Conservation (phyloP, 768 basidiomycete genomes). For the Tylopilus vinaceipallidus region DNA sequence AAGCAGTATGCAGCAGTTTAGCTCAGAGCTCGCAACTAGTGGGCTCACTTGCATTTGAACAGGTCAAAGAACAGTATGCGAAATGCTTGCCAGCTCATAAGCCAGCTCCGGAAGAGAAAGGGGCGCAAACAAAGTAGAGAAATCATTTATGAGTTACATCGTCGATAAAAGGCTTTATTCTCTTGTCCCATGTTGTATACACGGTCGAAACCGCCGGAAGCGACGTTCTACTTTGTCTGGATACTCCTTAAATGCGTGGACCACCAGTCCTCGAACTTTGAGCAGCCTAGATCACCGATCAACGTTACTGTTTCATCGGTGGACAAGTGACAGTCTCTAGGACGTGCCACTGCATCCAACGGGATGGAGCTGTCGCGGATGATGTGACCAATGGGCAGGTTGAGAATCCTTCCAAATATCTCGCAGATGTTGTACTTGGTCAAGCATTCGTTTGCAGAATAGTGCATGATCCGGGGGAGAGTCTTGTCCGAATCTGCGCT, state of each 20-base stretch:
- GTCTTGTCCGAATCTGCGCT: slow-evolving; percentile 33
- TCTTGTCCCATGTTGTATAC: slow-evolving; percentile 6
- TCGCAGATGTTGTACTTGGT: slow-evolving; percentile 95
- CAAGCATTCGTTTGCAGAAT: slow-evolving; percentile 74
- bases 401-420: slow-evolving; percentile 68
- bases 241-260: slow-evolving; percentile 39
- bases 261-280: slow-evolving; percentile 89
- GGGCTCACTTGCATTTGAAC: not conserved
- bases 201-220: not conserved
- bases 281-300: slow-evolving; percentile 56
- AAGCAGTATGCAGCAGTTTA: slow-evolving; percentile 14
- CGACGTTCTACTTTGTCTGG: slow-evolving; percentile 12
- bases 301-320: slow-evolving; percentile 73
- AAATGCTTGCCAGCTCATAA: slow-evolving; percentile 8
- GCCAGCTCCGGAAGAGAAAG: slow-evolving; percentile 11
- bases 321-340: slow-evolving; percentile 77
- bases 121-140: not conserved
- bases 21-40: not conserved
- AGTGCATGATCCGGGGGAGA: slow-evolving; percentile 68
- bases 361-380: slow-evolving; percentile 69
- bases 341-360: slow-evolving; percentile 67
- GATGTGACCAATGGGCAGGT: slow-evolving; percentile 72
- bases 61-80: slow-evolving; percentile 26
- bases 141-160: not conserved
- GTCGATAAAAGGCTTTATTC: too few relatives aligned